Evolutionary conservation across 768 basidiomycete genomes (phyloP), one percentile per base, ranked within the genome.

Genomic region (Macrolepiota albuminosa): DNA sequence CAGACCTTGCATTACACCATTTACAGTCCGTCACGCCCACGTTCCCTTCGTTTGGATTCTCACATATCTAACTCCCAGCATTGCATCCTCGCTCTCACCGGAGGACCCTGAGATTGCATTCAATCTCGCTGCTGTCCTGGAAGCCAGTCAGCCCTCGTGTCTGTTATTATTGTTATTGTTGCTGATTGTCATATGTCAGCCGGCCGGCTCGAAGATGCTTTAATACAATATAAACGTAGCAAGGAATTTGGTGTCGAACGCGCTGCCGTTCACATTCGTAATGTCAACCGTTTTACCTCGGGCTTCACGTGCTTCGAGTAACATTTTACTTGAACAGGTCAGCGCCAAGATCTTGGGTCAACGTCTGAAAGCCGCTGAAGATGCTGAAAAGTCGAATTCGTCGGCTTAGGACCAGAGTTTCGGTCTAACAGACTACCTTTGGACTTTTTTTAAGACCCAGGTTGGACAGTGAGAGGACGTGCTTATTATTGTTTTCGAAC

Each of bases 71-170:
- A 68, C 69, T 61, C 73, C 33, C 53, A 95, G 93, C 65, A 86
- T 89, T 70, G 93, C 93, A 52, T 80, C 85, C 47, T 85, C 86
- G n/a, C 81, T 95, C 66, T 82, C 87, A 60, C 93, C 93, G 49
- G 89, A 92, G 71, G 93, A 95, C 78, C 87, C 89, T 71, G 93
- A 95, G 71, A 92, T 94, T 68, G 87, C 90, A 16, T 95, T 93
- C 80, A 95, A 95, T 76, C 83, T 93, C 60, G 93, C 89, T 54
- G 93, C 91, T 48, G 91, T 95, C 66, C 80, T 94, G 61, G 93
- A 95, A 85, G 92, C 93, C 58, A 84, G 93, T 91, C 66, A 66
- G 87, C 80, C 58, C 61, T 67, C 69, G 42, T 56, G 37, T 33
- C 21, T 56, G 40, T 43, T 56, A 55, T 64, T 62, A 13, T 46